These are phyloP conservation scores for Brassica carinata DNA, from an alignment of 345 rosid genomes.

Conservation along the genomic window DNA sequence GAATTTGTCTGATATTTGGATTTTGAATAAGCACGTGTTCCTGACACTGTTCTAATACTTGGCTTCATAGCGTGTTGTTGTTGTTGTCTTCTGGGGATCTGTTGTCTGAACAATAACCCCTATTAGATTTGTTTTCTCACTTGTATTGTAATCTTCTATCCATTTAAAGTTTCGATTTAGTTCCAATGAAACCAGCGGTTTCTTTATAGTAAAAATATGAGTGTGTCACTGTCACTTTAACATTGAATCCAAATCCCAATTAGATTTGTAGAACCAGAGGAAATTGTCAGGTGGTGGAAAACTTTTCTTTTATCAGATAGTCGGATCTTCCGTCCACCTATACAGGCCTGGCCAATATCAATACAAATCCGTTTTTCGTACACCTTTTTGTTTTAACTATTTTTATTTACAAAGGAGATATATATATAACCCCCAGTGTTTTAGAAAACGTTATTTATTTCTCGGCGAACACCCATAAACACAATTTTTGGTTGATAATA, in stretches of 20 bases:
- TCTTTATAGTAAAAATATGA: background rate
- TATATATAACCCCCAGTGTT: background rate
- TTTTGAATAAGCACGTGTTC: constrained; percentile 36
- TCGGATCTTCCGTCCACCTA: constrained; percentile 24
- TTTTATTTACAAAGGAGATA: background rate
- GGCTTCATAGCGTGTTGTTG: constrained; percentile 14
- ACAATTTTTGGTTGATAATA: too few species aligned
- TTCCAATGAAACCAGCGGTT: constrained; percentile 27
- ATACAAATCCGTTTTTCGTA: background rate
- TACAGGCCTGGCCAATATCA: constrained; percentile 18
- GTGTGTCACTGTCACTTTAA: constrained; percentile 20
- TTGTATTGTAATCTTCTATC: constrained; percentile 9
- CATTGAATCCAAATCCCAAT: constrained; percentile 25
- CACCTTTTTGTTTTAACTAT: background rate
- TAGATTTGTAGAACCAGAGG: constrained; percentile 27
- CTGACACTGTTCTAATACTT: constrained; percentile 1
- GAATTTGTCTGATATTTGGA: constrained; percentile 16
- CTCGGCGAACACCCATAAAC: too few species aligned
- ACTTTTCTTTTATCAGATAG: constrained; percentile 12
- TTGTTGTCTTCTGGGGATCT: background rate
- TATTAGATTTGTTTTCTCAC: background rate
- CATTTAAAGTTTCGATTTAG: constrained; percentile 16
- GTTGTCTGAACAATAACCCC: background rate
- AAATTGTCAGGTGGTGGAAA: constrained; percentile 21
- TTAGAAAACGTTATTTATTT: too few species aligned